Evolutionary conservation across 2,329 filamentous ascomycete genomes (phyloP).

Genomic region (Colletotrichum lentis): DNA sequence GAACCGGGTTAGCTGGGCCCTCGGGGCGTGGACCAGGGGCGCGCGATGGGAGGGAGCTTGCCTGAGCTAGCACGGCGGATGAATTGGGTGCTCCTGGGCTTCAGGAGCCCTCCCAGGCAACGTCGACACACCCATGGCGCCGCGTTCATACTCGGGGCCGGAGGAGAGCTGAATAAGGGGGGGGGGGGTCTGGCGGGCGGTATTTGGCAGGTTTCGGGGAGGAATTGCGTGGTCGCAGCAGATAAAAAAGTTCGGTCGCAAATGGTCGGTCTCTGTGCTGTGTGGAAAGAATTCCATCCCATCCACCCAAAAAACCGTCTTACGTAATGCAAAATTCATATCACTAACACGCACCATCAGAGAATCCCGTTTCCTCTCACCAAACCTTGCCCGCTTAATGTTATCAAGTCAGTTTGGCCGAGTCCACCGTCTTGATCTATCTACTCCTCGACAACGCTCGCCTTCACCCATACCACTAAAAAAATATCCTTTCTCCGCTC

Average conservation of each 20-base stretch:
- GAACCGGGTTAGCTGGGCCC: slow-evolving; percentile 7
- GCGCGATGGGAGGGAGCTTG: slow-evolving; percentile 17
- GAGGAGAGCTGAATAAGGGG: not conserved
- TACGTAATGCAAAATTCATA: slow-evolving; percentile 21
- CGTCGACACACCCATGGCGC: slow-evolving; percentile 63
- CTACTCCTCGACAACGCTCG: too few species aligned
- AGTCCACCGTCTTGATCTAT: too few species aligned
- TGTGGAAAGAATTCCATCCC: slow-evolving; percentile 6
- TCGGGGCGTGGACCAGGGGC: not conserved
- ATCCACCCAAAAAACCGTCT: not conserved
- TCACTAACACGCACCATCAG: not conserved
- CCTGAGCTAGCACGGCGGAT: slow-evolving; percentile 55
- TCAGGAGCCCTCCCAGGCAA: slow-evolving; percentile 53
- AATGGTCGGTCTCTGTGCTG: slow-evolving; percentile 8
- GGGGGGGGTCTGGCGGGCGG: not conserved
- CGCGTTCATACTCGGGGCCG: slow-evolving; percentile 46
- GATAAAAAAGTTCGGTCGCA: slow-evolving; percentile 3
- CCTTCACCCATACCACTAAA: too few species aligned
- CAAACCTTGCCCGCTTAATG: not conserved
- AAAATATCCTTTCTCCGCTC: too few species aligned
- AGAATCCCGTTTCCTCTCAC: not conserved
- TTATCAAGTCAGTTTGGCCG: too few species aligned
- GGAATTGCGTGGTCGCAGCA: not conserved
- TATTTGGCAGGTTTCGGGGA: too few species aligned
- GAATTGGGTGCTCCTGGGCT: slow-evolving; percentile 44